Percentiles rank a stretch among this genome's conserved stretches.
phyloP scores from a whole-genome alignment of 2,329 filamentous ascomycete species.

The Zymoseptoria tritici region DNA sequence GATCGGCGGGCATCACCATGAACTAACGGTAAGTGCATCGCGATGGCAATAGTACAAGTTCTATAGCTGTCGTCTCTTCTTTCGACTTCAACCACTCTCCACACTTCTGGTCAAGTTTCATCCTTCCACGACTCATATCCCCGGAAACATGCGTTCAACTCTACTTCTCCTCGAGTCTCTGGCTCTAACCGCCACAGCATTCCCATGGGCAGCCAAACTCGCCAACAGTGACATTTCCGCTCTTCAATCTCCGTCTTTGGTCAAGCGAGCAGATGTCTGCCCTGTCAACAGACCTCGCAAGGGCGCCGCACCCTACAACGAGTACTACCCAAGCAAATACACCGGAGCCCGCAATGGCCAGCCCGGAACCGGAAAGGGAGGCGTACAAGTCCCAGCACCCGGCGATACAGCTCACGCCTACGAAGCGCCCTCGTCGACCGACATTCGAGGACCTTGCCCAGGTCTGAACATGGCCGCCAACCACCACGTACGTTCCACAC shows the following conservation, averaged over 20 bases:
- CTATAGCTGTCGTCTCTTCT: neutral
- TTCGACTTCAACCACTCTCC: neutral
- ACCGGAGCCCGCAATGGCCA: conserved; percentile 8
- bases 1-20: neutral
- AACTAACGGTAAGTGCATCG: neutral
- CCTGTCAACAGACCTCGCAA: neutral
- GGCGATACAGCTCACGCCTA: conserved; percentile 32
- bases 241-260: neutral
- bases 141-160: neutral
- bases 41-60: neutral
- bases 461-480: conserved; percentile 30
- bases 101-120: neutral
- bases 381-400: conserved; percentile 35
- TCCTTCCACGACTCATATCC: neutral
- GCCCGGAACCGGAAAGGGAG: conserved; percentile 34
- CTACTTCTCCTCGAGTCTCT: neutral
- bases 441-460: conserved; percentile 27
- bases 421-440: conserved; percentile 26
- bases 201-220: neutral
- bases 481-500: neutral
- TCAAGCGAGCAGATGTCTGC: neutral
- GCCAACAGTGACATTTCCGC: neutral
- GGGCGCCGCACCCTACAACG: conserved; percentile 4
- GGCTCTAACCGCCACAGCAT: neutral
- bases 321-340: conserved; percentile 3